Evolutionary conservation across 257 asterid species (phyloP), one percentile per base, ranked within the genome.

Genomic region (Solanum pimpinellifolium): DNA sequence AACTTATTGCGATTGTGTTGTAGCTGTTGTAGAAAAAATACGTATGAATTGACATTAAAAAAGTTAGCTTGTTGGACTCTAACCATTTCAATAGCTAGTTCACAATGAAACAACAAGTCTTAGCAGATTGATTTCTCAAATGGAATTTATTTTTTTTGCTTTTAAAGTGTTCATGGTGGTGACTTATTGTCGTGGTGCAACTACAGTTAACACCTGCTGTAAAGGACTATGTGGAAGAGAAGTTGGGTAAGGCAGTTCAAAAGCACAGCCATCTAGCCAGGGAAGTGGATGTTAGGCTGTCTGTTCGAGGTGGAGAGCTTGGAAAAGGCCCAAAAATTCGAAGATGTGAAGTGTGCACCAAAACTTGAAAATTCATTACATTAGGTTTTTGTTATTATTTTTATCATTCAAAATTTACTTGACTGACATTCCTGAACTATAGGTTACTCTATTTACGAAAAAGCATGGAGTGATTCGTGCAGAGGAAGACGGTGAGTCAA

Each of bases 391-490:
- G 6, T 62, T 47, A 6, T 65, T 83, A 41, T 16, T 59, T 35
- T 3, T 42, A n/a, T n/a, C 29, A 12, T 47, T 80, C n/a, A 46
- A 16, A 49, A 16, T 80, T 25, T 88, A 44, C 69, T 86, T 25
- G 85, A 62, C 39, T 14, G 62, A 62, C 49, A n/a, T 78, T 27
- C 29, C 66, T n/a, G 25, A 81, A 56, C 86, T 89, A 29, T 86
- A 95, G 99, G 98, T 92, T 85, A 95, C 99, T 37, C 88, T 95
- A 93, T 97, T 94, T 90, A 95, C 99, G 1, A 97, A 93, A 87
- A 96, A 90, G 87, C 99, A 97, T 83, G 99, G 99, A 47, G 99
- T 95, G 72, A 86, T 97, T 83, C 95, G 99, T 46, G 99, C 94
- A 16, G 99, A 97, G 89, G 99, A 94, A 87, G 97, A 94, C 81